Base-by-base conservation (phyloP, 805 yeast species). In the Zygoascus ofunaensis region DNA sequence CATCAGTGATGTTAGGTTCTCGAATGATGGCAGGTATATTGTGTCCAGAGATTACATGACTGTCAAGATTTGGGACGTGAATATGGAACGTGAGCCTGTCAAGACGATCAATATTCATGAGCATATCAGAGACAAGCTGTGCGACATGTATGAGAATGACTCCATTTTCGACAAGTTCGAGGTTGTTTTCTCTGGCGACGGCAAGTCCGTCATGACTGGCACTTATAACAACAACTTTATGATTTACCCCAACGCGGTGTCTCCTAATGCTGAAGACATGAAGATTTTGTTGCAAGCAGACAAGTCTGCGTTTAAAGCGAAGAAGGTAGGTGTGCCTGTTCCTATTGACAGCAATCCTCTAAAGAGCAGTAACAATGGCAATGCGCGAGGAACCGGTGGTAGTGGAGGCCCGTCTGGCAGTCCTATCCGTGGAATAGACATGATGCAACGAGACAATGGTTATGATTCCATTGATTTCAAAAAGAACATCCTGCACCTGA, bases 131-230 rank as follows among this genome's bases (percentile, higher is more conserved):
- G 95, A 87, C 58, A 74, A 90, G 59, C 71, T 92, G 59, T 90
- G 97, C 68, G 97, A 94, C 64, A 87, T 97, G 37, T 92, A 94
- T 70, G 99, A 92, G 64, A 89, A 87, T 62, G 99, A 92, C 68
- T 95, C 97, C 38, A 92, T 92, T 46, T 92, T 92, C 68, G 98
- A 92, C 71, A 94, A 92, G 71, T 92, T 92, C 65, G 98, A 92
- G 71, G 95, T 89, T 50, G 92, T 81, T 55, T 87, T 92, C 60
- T 76, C 87, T 55, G 98, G 97, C 33, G 97, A 94, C 67, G 84
- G 86, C 57, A 78, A 80, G 60, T 79, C 87, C 48, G 80, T 92
- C 48, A 86, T 92, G 90, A 89, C 98, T 12, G 99, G 99, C 43
- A 83, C 96, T 34, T 92, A 92, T 71, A 87, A 89, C 67, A 92